Evolutionary conservation across 345 rosid genomes (phyloP).

Genomic region (Triadica sebifera): DNA sequence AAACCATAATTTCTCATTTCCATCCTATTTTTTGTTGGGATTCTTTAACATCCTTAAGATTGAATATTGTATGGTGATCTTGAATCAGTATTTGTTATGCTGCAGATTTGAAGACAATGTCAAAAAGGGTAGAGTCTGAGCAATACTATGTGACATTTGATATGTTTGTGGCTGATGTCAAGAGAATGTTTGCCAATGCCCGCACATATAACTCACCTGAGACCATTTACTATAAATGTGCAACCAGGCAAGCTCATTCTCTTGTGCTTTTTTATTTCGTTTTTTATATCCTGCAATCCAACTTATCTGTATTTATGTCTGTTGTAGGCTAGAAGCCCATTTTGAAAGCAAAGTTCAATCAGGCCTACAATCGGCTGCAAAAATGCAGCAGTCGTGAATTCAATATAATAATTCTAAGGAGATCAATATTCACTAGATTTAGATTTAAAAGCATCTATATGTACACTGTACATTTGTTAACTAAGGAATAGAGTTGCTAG

Average conservation of each 20-base stretch:
- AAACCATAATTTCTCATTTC: background rate
- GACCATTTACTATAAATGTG: constrained; percentile 86
- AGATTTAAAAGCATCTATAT: background rate
- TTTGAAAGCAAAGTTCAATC: constrained; percentile 85
- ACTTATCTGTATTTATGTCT: background rate
- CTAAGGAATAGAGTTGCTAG: background rate
- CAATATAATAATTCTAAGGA: background rate
- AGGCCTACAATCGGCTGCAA: constrained; percentile 66
- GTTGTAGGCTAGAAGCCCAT: constrained; percentile 76
- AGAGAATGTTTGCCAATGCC: constrained; percentile 90
- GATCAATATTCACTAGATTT: background rate
- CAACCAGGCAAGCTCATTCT: constrained; percentile 55
- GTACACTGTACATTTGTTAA: background rate
- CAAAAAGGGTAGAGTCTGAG: constrained; percentile 90
- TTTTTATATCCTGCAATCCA: background rate
- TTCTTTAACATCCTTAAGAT: background rate
- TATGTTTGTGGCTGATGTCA: constrained; percentile 93
- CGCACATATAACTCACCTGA: constrained; percentile 89
- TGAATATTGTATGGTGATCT: background rate
- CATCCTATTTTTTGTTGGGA: background rate
- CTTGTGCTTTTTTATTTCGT: constrained; percentile 2
- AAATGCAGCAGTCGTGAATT: constrained; percentile 46
- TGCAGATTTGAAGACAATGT: constrained; percentile 89
- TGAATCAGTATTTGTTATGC: background rate
- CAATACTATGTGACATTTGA: constrained; percentile 90